A percentile compares a stretch with the other conserved stretches of the same genome.
phyloP scores from a whole-genome alignment of 768 basidiomycete genomes.

The Auriscalpium microsporum region DNA sequence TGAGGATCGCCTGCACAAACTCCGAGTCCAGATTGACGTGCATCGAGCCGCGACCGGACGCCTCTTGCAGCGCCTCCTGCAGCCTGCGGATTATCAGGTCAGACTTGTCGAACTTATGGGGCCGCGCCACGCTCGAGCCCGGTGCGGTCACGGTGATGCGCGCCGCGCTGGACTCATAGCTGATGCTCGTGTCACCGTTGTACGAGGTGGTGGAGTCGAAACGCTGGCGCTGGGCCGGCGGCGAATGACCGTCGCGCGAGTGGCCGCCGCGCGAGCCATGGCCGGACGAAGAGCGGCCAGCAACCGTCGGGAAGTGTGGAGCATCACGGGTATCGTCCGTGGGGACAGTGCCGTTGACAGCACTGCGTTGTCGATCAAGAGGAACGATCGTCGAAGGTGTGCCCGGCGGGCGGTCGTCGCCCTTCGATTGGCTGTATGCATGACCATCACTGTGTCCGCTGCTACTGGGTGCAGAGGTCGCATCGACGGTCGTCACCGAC shows the following conservation, averaged over 20 bases:
- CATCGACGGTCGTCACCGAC: constrained; percentile 13
- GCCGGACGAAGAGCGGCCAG: constrained; percentile 25
- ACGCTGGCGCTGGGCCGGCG: constrained; percentile 14
- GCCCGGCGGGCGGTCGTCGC: neutral
- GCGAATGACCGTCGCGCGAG: neutral
- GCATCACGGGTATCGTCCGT: neutral
- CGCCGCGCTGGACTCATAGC: constrained; percentile 17
- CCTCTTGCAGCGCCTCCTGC: constrained; percentile 53
- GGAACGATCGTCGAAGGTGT: neutral
- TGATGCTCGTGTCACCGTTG: constrained; percentile 9
- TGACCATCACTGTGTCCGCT: constrained; percentile 5
- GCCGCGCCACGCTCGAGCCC: constrained; percentile 21
- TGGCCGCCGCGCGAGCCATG: constrained; percentile 2
- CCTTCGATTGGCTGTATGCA: neutral
- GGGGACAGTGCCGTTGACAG: neutral
- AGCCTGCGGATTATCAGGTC: constrained; percentile 44
- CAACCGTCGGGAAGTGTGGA: neutral
- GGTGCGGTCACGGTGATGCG: constrained; percentile 41
- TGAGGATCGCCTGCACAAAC: constrained; percentile 63
- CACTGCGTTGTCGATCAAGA: neutral
- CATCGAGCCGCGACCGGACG: constrained; percentile 47
- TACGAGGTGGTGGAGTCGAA: constrained; percentile 20
- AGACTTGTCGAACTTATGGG: constrained; percentile 28
- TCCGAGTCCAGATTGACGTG: constrained; percentile 65
- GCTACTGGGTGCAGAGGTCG: constrained; percentile 7